Evolutionary conservation across 352 stramenopile genomes (phyloP), one percentile per base, ranked within the genome.

Genomic region (Globisporangium abappressorium): DNA sequence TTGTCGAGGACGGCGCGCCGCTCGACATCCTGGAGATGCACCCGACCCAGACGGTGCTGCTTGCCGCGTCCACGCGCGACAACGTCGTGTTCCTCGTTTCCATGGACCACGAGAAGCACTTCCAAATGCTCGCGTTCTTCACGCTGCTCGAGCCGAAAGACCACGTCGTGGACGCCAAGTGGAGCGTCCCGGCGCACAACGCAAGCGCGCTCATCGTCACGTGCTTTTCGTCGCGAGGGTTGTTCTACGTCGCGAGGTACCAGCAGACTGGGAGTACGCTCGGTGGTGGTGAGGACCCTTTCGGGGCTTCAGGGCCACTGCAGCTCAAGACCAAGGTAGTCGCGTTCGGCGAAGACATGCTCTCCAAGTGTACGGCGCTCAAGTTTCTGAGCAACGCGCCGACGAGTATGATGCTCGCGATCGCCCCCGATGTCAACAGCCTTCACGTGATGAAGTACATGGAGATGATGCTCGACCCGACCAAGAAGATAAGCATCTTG

Each of bases 91-190:
- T 91, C 49, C 51, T 93, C 7, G 6, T 93, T 2, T 91, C 83
- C 8, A 71, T 91, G 60, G 86, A 93, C 15, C 83, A 90, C 57
- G 84, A 93, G 55, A 83, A 81, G 38, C 74, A 78, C n/a, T 94
- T 94, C 47, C 71, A 66, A 0, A 77, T 89, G 0, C 57, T 88
- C n/a, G 84, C 81, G 0, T 91, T 81, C 65, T 75, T 87, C 36
- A 72, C 68, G 20, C 62, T 93, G 26, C 70, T 66, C 36, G 67
- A 75, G 14, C 30, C 68, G 2, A 71, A 62, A 24, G 85, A 93
- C 38, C 65, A 46, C 5, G 61, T 89, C 1, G 69, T 91, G 5
- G 85, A 91, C 59, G 83, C 85, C 43, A 75, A 82, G 53, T 93
- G 85, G 85, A 89, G 73, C 54, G 62, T 73, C 1, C 70, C 77